Evolutionary conservation across 306 rosid species (phyloP).

Genomic region (Pterocarpus macrocarpus): DNA sequence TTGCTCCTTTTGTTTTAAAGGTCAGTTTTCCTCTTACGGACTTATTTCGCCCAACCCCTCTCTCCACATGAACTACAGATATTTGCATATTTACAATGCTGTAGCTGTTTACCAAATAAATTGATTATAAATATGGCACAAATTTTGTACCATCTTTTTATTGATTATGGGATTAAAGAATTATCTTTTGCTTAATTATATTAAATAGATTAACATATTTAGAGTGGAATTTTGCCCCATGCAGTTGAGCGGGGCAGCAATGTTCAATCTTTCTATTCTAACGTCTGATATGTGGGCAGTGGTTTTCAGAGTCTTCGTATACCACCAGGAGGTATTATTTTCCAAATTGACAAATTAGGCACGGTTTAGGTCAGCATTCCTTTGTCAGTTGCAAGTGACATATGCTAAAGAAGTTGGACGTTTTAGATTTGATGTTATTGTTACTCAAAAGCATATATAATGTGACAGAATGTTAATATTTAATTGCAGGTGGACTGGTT

Average conservation of each 20-base stretch:
- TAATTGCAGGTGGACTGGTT: slow-evolving; percentile 70
- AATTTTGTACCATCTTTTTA: background rate
- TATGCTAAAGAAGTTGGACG: background rate
- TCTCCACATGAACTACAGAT: background rate
- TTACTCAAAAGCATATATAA: background rate
- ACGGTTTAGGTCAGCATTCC: background rate
- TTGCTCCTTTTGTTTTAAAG: slow-evolving; percentile 53
- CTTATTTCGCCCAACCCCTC: background rate
- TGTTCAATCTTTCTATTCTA: slow-evolving; percentile 55
- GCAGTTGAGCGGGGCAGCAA: slow-evolving; percentile 53
- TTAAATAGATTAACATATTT: background rate
- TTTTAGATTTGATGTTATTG: background rate
- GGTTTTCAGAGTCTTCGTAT: slow-evolving; percentile 41
- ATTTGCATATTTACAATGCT: background rate
- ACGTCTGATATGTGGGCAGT: slow-evolving; percentile 55
- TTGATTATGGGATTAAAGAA: background rate
- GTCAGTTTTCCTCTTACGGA: slow-evolving; percentile 42
- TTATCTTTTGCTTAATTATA: background rate
- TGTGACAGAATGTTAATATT: slow-evolving; percentile 22
- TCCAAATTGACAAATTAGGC: background rate
- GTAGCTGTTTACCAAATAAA: background rate
- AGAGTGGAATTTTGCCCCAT: background rate
- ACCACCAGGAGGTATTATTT: slow-evolving; percentile 50
- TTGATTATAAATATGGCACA: background rate
- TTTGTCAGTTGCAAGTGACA: background rate